Evolutionary conservation across 495 filamentous ascomycete species (phyloP), one percentile per base, ranked within the genome.

Genomic region (Echria macrotheca): DNA sequence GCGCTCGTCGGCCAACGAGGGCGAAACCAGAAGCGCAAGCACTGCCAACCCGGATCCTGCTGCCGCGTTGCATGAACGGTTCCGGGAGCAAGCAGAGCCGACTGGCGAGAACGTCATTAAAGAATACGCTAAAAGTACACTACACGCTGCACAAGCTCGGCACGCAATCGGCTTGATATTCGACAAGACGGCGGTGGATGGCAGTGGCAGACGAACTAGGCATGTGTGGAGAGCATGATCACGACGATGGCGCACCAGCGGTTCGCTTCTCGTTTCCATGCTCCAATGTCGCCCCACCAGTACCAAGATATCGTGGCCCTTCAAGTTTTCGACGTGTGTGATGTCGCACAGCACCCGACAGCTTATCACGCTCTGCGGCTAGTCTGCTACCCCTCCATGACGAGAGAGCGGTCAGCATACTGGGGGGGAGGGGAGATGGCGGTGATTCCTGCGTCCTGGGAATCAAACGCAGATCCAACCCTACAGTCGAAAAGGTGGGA

Each of bases 401-500:
- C 44, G 44, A 48, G 29, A 47, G 36, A 21, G 50, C 50, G 50
- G 44, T 48, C 44, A 48, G 35, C 18, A 23, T 44, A 38, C 23
- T 15, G n/a, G 12, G 21, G 41, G 38, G 12, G 33, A 32, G 35
- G 12, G 12, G 19, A 25, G 32, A 46, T 22, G 19, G 15, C 36
- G 9, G 8, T 22, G 21, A 2, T 28, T 28, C 47, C 24, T 46
- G 24, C 49, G 18, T 14, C 14, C 24, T 6, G 42, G 47, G 41
- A 29, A 53, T 57, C 54, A 57, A 53, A 57, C 54, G 50, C 41
- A 47, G 54, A 57, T 57, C 54, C 42, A 44, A 49, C 54, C 35
- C 43, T 24, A 44, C 49, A 43, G 36, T 47, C 44, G 35, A 44
- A n/a, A n/a, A 23, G 44, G 21, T 21, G 31, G 18, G 38, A 45